Conservation (phyloP, 805 yeast species). For the Suhomyces faveliae region DNA sequence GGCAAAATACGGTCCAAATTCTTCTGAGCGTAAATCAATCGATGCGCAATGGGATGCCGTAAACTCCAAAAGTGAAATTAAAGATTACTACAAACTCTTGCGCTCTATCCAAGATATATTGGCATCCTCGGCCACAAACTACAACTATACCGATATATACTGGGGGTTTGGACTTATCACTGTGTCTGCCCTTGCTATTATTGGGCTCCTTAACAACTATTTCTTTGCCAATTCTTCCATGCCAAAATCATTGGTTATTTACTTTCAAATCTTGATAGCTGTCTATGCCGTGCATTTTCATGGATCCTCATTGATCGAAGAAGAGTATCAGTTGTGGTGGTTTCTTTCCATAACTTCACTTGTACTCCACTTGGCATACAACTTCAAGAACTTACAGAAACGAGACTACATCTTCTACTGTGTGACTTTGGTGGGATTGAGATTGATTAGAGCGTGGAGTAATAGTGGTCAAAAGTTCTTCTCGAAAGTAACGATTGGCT, state of each 20-base stretch:
- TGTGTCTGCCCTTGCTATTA: conserved; percentile 27
- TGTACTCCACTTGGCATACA: conserved; percentile 6
- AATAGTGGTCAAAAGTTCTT: conserved; percentile 84
- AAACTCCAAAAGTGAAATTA: conserved; percentile 8
- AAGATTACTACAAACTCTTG: conserved; percentile 37
- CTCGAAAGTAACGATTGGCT: conserved; percentile 36
- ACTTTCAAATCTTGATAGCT: conserved; percentile 37
- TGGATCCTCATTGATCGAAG: conserved; percentile 77
- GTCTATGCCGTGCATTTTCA: conserved; percentile 70
- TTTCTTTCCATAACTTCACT: conserved; percentile 29
- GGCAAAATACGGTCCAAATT: conserved; percentile 30
- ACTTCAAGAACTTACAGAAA: neutral
- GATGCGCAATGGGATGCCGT: conserved; percentile 13
- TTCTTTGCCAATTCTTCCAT: conserved; percentile 1
- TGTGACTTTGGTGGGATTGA: conserved; percentile 34
- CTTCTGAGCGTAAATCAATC: conserved; percentile 6
- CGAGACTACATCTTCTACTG: conserved; percentile 1
- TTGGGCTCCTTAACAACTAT: conserved; percentile 1
- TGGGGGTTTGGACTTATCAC: conserved; percentile 24
- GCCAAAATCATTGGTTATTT: neutral
- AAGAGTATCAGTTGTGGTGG: conserved; percentile 97
- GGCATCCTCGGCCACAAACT: conserved; percentile 68
- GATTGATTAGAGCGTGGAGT: conserved; percentile 80
- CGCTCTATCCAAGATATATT: conserved; percentile 47
- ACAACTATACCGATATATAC: conserved; percentile 53